phyloP scores from a whole-genome alignment of 768 basidiomycete species.

The Lentinula aciculospora region DNA sequence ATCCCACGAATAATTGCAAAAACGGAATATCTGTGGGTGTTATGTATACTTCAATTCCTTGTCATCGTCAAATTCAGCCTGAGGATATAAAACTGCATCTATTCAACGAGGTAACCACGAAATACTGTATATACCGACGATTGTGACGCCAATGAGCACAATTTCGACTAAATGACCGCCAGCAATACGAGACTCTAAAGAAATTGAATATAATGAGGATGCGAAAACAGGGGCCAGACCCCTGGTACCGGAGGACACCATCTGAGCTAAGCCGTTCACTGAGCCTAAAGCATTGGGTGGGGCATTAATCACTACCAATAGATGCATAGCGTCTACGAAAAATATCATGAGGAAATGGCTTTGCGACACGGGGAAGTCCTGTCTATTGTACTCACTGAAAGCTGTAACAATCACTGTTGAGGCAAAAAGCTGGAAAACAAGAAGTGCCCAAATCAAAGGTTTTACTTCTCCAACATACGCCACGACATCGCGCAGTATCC shows the following conservation, averaged over 20 bases:
- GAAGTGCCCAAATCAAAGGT: conserved; percentile 21
- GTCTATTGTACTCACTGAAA: conserved; percentile 29
- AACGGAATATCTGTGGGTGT: no score
- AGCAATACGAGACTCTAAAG: conserved; percentile 33
- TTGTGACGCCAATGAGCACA: conserved; percentile 10
- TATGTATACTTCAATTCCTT: no score
- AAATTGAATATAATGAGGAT: conserved; percentile 53
- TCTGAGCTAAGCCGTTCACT: conserved; percentile 52
- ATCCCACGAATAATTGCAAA: no score
- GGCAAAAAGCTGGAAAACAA: conserved; percentile 26
- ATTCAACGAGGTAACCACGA: neutral
- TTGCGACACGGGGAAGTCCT: neutral
- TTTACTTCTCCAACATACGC: conserved; percentile 27
- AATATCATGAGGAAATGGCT: neutral
- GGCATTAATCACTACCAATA: conserved; percentile 35
- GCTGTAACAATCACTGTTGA: conserved; percentile 22
- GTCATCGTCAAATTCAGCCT: no score
- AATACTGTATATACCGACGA: neutral
- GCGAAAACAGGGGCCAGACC: conserved; percentile 48
- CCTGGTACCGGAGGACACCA: conserved; percentile 40
- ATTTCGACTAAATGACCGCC: conserved; percentile 39
- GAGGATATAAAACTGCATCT: no score
- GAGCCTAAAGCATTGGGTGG: conserved; percentile 41
- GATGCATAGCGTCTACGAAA: conserved; percentile 40
- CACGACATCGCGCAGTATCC: conserved; percentile 16